Conservation (phyloP, 169 alveolate species). For the Perkinsus olseni region DNA sequence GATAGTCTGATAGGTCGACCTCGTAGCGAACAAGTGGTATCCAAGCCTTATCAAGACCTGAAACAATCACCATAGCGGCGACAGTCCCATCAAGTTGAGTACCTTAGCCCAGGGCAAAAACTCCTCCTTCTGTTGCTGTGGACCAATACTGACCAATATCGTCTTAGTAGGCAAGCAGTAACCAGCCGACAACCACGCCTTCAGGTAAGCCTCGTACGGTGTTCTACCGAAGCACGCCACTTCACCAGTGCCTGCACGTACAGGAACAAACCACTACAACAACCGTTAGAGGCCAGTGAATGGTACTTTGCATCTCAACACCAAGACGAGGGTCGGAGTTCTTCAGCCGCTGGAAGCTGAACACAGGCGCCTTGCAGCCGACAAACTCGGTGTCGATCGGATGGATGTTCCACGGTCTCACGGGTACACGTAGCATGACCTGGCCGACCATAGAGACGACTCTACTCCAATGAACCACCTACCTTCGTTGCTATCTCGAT, state of each 20-base stretch:
- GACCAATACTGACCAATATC: conserved; percentile 22
- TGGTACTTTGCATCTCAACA: conserved; percentile 70
- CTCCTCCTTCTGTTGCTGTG: conserved; percentile 9
- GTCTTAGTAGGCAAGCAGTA: conserved; percentile 48
- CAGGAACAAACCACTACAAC: background rate
- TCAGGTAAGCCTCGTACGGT: conserved; percentile 72
- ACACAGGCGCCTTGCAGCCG: conserved; percentile 70
- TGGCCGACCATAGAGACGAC: background rate
- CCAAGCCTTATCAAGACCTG: conserved; percentile 23
- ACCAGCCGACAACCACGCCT: conserved; percentile 70
- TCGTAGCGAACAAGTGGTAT: conserved; percentile 10
- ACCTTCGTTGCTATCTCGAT: conserved; percentile 60
- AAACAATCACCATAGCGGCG: background rate
- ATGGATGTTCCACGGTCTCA: conserved; percentile 50
- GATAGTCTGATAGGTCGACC: background rate
- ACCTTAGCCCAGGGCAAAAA: background rate
- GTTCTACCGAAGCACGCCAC: conserved; percentile 65
- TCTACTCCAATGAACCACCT: background rate
- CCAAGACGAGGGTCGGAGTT: conserved; percentile 75
- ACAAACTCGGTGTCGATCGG: conserved; percentile 69
- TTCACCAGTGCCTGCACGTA: conserved; percentile 52
- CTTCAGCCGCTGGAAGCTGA: conserved; percentile 65
- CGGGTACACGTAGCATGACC: conserved; percentile 63
- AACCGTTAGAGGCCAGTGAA: background rate
- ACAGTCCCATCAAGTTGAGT: background rate